phyloP scores from a whole-genome alignment of 208 protist genomes.

The Leishmania tropica region DNA sequence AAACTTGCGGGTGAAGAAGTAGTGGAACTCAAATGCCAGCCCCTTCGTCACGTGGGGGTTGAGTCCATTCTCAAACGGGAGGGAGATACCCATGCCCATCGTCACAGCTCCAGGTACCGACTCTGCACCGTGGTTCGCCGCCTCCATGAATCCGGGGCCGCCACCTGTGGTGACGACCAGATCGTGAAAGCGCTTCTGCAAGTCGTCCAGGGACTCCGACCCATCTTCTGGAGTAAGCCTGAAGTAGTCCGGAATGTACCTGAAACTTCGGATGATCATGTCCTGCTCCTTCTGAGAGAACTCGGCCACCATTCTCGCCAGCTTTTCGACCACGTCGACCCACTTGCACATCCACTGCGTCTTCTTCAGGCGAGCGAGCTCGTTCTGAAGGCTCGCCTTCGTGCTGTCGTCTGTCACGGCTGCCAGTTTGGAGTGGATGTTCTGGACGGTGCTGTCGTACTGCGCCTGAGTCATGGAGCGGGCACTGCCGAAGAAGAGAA shows the following conservation, averaged over 20 bases:
- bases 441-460: slow-evolving; percentile 50
- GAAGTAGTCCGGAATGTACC: slow-evolving; percentile 83
- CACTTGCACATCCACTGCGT: slow-evolving; percentile 93
- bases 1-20: slow-evolving; percentile 96
- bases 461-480: slow-evolving; percentile 82
- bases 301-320: slow-evolving; percentile 68
- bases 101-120: slow-evolving; percentile 69
- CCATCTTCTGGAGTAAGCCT: slow-evolving; percentile 38
- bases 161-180: slow-evolving; percentile 92
- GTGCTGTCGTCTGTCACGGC: slow-evolving; percentile 20
- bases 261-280: slow-evolving; percentile 62
- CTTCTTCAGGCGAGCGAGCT: slow-evolving; percentile 65
- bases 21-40: slow-evolving; percentile 95
- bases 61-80: slow-evolving; percentile 93
- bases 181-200: slow-evolving; percentile 44
- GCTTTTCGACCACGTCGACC: slow-evolving; percentile 70
- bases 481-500: slow-evolving; percentile 94
- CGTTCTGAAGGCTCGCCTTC: slow-evolving; percentile 23
- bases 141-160: slow-evolving; percentile 94
- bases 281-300: slow-evolving; percentile 54
- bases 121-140: slow-evolving; percentile 88
- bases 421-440: slow-evolving; percentile 31
- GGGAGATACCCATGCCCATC: slow-evolving; percentile 94
- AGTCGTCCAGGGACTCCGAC: slow-evolving; percentile 17
- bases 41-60: slow-evolving; percentile 85